Evolutionary conservation across 306 rosid genomes (phyloP), one percentile per base, ranked within the genome.

Genomic region (Castanea crenata): DNA sequence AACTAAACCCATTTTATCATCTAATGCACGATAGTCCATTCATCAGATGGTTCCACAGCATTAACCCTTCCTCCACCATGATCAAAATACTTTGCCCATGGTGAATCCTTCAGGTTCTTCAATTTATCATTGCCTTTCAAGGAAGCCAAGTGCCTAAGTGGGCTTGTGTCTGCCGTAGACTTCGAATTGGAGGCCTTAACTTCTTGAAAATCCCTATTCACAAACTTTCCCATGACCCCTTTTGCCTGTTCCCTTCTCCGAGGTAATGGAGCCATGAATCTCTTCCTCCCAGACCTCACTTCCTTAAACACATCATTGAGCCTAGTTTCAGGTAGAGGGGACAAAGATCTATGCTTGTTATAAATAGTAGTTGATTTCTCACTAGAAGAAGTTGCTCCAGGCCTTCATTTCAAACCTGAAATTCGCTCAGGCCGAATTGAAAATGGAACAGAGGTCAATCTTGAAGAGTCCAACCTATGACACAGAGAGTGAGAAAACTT

Each of bases 401-500:
- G 88, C 68, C 86, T 82, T n/a, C 91, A 85, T 80, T 81, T 95
- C 83, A 84, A 81, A 46, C 88, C 87, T 0, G 86, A 20, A 62
- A 35, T 34, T 41, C 78, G 80, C 49, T 90, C 86, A 4, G 78
- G 68, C 49, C 76, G 75, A 73, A 88, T 35, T 69, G 76, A 25
- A 7, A 89, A 14, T 35, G 89, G 89, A 83, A 78, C 29, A 4
- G 79, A 20, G 23, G 67, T 69, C 81, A 87, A 76, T 77, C 84
- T 90, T 6, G 91, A 80, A 54, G 94, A 69, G 73, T 93, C 97
- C 80, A 89, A 90, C 56, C 99, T 86, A 80, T 96, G 97, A 77
- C 89, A 93, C 76, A 91, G 89, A 0, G 98, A 91, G 61, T 90
- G 98, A n/a, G 99, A 89, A 77, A 80, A 93, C 19, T 88, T 93